phyloP scores from a whole-genome alignment of 2,329 filamentous ascomycete genomes.

The Clarireedia homoeocarpa region DNA sequence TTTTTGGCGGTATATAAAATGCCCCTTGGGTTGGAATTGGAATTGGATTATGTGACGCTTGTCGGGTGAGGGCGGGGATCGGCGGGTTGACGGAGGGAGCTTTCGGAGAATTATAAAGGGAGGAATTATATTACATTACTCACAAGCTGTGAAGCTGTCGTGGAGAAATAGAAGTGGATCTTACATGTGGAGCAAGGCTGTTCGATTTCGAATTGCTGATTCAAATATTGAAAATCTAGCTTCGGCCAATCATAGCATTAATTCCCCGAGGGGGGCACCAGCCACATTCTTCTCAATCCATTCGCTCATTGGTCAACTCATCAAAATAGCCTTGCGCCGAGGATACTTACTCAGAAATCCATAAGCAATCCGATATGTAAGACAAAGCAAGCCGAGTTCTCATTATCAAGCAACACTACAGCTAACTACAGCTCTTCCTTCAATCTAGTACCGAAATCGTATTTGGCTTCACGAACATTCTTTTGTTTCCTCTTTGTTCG shows the following conservation, averaged over 20 bases:
- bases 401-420: background rate
- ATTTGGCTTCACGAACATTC: background rate
- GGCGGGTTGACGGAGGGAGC: too few species aligned
- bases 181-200: background rate
- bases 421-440: background rate
- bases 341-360: slow-evolving; percentile 4
- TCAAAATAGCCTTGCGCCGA: background rate
- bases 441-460: background rate
- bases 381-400: slow-evolving; percentile 5
- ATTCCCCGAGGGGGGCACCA: background rate
- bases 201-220: background rate
- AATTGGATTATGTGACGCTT: too few species aligned
- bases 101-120: too few species aligned
- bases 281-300: background rate
- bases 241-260: background rate
- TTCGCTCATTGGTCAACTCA: background rate
- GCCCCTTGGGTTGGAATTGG: too few species aligned
- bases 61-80: too few species aligned
- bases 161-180: too few species aligned
- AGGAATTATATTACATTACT: too few species aligned
- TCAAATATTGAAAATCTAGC: background rate
- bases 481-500: background rate
- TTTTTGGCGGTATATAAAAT: too few species aligned
- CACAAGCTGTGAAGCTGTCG: background rate
- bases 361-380: slow-evolving; percentile 9